Percentiles rank a stretch among this genome's conserved stretches.
These are phyloP conservation scores for Chrysanthemum seticuspe DNA, from an alignment of 129 eudicot genomes.

Conservation along the genomic window DNA sequence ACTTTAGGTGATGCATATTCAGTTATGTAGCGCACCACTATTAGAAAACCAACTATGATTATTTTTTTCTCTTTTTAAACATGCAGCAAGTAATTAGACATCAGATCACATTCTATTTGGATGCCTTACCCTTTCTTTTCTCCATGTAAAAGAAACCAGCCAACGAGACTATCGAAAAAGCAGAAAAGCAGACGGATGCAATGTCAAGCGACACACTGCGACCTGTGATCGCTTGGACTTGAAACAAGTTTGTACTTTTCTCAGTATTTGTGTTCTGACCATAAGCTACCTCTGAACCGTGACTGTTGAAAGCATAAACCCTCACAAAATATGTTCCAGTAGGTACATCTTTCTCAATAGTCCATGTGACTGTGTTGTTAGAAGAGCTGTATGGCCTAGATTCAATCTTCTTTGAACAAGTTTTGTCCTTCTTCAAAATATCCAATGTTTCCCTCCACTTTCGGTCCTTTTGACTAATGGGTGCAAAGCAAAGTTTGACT, in stretches of 20 bases:
- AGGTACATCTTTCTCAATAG: constrained; percentile 44
- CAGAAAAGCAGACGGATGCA: constrained; percentile 56
- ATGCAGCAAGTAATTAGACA: not conserved
- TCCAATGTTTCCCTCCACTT: constrained; percentile 64
- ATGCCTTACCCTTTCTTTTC: constrained; percentile 54
- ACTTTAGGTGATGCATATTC: constrained; percentile 1
- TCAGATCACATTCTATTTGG: constrained; percentile 38
- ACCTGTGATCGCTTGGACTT: constrained; percentile 50
- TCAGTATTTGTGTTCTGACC: constrained; percentile 49
- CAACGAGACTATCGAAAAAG: constrained; percentile 58
- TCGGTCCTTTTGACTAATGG: constrained; percentile 62
- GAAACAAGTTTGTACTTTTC: constrained; percentile 37
- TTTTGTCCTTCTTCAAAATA: constrained; percentile 55
- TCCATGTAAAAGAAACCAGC: constrained; percentile 74
- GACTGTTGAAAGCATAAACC: constrained; percentile 44
- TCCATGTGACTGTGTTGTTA: constrained; percentile 46
- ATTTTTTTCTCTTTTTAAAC: not conserved
- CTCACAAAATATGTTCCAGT: constrained; percentile 57
- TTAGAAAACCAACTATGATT: constrained; percentile 1
- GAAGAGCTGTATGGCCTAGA: constrained; percentile 42
- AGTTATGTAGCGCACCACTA: constrained; percentile 6
- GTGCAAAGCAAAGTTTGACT: constrained; percentile 66
- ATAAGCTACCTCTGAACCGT: constrained; percentile 36
- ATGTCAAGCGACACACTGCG: constrained; percentile 57
- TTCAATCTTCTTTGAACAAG: constrained; percentile 50